These are phyloP conservation scores for Syncephalis plumigaleata DNA, from an alignment of 371 early-diverging fungal species.

Conservation along the genomic window DNA sequence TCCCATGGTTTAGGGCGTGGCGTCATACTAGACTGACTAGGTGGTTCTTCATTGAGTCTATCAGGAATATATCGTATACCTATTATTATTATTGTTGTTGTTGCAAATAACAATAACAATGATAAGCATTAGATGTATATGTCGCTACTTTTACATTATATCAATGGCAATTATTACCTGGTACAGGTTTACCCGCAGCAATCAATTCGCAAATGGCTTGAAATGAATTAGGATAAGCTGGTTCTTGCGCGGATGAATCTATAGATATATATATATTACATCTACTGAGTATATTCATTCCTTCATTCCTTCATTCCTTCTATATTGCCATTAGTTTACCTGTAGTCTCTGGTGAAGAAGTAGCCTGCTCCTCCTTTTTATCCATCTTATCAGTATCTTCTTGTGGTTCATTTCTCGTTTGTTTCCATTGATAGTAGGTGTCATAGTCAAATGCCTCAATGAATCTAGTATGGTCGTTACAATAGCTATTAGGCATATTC, in stretches of 20 bases:
- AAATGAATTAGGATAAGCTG: conserved; percentile 20
- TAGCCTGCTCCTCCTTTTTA: background rate
- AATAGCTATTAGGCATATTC: background rate
- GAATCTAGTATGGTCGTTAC: conserved; percentile 1
- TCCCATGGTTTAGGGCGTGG: conserved; percentile 32
- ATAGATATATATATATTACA: background rate
- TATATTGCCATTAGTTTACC: no score
- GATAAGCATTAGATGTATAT: background rate
- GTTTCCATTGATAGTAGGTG: conserved; percentile 5
- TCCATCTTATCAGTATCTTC: background rate
- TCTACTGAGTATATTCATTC: background rate
- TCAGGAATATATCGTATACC: conserved; percentile 34
- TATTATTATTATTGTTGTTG: no score
- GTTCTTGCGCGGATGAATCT: no score
- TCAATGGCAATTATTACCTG: conserved; percentile 17
- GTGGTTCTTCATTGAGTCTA: conserved; percentile 24
- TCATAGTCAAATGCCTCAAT: conserved; percentile 5
- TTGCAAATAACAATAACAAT: background rate
- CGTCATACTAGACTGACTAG: conserved; percentile 20
- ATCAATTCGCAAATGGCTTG: conserved; percentile 30
- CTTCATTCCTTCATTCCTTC: no score
- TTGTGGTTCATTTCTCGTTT: background rate
- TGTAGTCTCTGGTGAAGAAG: no score
- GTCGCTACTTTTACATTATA: conserved; percentile 1
- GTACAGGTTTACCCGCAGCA: conserved; percentile 25